Base-by-base conservation (phyloP, 2,329 filamentous ascomycete species). In the Ascochyta rabiei region DNA sequence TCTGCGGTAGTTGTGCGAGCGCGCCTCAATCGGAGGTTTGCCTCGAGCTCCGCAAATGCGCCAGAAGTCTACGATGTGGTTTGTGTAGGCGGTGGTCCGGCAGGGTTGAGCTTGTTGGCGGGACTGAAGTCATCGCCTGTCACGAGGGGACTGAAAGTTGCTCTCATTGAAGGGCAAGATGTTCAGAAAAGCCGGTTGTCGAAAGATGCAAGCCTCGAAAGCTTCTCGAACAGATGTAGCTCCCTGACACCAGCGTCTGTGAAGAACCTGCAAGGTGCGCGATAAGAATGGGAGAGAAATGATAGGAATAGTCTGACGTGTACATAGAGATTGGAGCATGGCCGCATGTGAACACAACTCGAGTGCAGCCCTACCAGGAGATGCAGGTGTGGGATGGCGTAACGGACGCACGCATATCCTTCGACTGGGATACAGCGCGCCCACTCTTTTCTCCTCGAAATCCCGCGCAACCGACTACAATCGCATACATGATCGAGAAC, bases 371-470 rank as follows among this genome's bases (percentile, higher is more conserved):
- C 0, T 99, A 97, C 75, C 88, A 96, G 56, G 90, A 93, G 67
- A 99, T 99, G 95, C 89, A 96, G 74, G 95, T 98, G 28, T 99
- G 96, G 95, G 95, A 99, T 74, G 96, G 93, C 59, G 86, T 96
- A 52, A 90, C 89, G 35, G 92, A 87, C 55, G 90, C 92, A 31
- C 86, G 88, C 64, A 95, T 99, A 72, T 89, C 91, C 64, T 99
- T 99, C 75, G 90, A 95, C 77, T 90, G 88, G 88, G 79, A 81
- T 50, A 76, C 67, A 19, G 72, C 76, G 42, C 71, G 77, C 40
- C 76, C 77, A 8, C 56, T 69, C 16, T 57, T 71, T 26, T 59
- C 65, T 2, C 70, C 69, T 47, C 65, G 75, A 78, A 79, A 70
- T 23, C 84, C 61, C 56, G 75, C 62, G 8, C 68, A 72, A 48